Base-by-base conservation (phyloP, 805 yeast genomes). In the Schizosaccharomyces japonicus region DNA sequence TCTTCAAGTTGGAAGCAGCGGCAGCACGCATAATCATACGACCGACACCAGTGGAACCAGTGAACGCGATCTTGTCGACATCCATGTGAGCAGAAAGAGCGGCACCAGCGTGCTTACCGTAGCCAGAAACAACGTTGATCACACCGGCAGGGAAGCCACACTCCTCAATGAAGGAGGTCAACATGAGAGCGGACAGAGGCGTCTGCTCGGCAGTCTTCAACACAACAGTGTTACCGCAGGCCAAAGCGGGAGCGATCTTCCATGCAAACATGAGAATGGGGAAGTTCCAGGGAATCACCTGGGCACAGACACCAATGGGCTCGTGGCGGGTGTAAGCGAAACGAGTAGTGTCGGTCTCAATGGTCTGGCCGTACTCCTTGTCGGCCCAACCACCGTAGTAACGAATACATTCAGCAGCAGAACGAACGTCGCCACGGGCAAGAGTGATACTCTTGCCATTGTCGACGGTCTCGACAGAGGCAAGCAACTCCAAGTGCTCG, bases 221-320 rank as follows among this genome's bases (percentile, higher is more conserved):
- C 44, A 85, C 90, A 55, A 80, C 71, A 49, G 84, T 73, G 71
- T 83, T 82, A 66, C 94, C 94, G 48, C 93, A 73, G 49, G 92
- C 92, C 54, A 84, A 63, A 49, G 92, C 93, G 44, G 95, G 95
- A 50, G 85, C 94, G 52, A 85, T 67, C 65, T 85, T 85, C 95
- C 95, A 85, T 27, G 92, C 69, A 68, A 83, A 79, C 90, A 85
- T 84, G 61, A 82, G 71, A 56, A 85, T 65, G 52, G 95, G 95
- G 75, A 83, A 85, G 68, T 85, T 85, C 95, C 95, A 85, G 56
- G 95, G 95, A 55, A 85, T 84, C 59, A 85, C 80, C 64, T 82
- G 93, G 50, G 94, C 95, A 62, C 93, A 82, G 44, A 85, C 95
- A 61, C 95, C 95, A 57, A 81, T 67, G 50, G 95, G 94, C 65